These are phyloP conservation scores for Mediolabrus comicus DNA, from an alignment of 108 stramenopile species.

Conservation along the genomic window DNA sequence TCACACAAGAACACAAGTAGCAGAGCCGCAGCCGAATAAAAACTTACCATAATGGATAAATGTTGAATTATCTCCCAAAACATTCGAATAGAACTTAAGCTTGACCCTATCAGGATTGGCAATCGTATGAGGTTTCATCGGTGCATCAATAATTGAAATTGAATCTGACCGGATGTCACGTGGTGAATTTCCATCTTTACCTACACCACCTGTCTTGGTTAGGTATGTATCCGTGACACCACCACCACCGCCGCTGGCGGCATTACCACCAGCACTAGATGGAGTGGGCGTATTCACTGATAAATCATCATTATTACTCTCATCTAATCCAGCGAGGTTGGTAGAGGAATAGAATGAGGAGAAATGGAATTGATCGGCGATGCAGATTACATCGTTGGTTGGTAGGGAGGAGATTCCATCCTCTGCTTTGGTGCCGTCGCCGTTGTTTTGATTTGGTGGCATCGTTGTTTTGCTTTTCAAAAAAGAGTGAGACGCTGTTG, in stretches of 20 bases:
- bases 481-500: too few species aligned
- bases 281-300: background rate
- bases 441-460: background rate
- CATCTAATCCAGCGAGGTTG: background rate
- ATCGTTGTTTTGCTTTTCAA: background rate
- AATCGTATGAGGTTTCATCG: conserved; percentile 3
- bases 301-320: too few species aligned
- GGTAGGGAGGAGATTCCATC: too few species aligned
- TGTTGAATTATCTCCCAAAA: conserved; percentile 30
- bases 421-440: background rate
- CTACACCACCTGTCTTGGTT: too few species aligned
- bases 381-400: conserved; percentile 5
- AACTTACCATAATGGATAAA: conserved; percentile 45
- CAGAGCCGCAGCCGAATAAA: background rate
- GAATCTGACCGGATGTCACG: conserved; percentile 15
- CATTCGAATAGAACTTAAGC: conserved; percentile 40
- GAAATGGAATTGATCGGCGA: conserved; percentile 24
- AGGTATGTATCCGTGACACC: too few species aligned
- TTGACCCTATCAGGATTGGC: conserved; percentile 31
- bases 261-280: too few species aligned
- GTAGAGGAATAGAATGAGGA: conserved; percentile 4
- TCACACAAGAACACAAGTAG: too few species aligned
- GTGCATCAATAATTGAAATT: background rate
- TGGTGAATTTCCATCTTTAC: too few species aligned
- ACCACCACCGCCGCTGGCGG: too few species aligned